phyloP scores from a whole-genome alignment of 2,329 filamentous ascomycete genomes.

The Leptographium galeiforme region DNA sequence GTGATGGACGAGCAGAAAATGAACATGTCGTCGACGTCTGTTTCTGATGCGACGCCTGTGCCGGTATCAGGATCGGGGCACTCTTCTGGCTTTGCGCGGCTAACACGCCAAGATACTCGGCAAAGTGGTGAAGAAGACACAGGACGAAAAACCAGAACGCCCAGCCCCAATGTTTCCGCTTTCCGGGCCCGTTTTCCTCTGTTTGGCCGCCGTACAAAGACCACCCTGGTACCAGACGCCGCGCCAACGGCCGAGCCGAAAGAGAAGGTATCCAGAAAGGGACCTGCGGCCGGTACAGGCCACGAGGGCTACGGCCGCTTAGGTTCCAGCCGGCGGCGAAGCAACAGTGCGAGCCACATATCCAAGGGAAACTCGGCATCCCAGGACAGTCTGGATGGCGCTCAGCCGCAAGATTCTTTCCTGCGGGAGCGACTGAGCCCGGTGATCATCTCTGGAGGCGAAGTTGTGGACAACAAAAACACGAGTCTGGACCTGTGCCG shows the following conservation, averaged over 20 bases:
- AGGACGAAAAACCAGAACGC: conserved; percentile 25
- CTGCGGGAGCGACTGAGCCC: conserved; percentile 49
- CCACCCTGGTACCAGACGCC: conserved; percentile 26
- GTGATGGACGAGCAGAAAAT: background rate
- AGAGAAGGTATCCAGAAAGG: conserved; percentile 51
- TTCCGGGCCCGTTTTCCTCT: conserved; percentile 59
- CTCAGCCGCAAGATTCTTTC: conserved; percentile 38
- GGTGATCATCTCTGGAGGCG: conserved; percentile 52
- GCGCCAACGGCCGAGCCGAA: conserved; percentile 36
- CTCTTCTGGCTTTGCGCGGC: background rate
- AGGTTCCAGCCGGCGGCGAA: conserved; percentile 47
- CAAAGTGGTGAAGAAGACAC: background rate
- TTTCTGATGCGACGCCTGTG: background rate
- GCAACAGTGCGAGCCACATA: conserved; percentile 40
- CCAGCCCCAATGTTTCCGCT: conserved; percentile 42
- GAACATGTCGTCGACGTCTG: background rate
- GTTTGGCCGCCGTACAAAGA: conserved; percentile 61
- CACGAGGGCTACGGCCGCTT: conserved; percentile 74
- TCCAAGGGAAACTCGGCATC: conserved; percentile 33
- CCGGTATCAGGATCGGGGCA: background rate
- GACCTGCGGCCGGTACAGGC: conserved; percentile 81
- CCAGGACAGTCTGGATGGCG: conserved; percentile 35
- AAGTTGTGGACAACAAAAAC: conserved; percentile 47
- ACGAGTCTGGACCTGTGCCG: conserved; percentile 32
- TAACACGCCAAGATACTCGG: background rate